A percentile compares a stretch with the other conserved stretches of the same genome.
phyloP scores from a whole-genome alignment of 495 filamentous ascomycete species.

The Poronia punctata region DNA sequence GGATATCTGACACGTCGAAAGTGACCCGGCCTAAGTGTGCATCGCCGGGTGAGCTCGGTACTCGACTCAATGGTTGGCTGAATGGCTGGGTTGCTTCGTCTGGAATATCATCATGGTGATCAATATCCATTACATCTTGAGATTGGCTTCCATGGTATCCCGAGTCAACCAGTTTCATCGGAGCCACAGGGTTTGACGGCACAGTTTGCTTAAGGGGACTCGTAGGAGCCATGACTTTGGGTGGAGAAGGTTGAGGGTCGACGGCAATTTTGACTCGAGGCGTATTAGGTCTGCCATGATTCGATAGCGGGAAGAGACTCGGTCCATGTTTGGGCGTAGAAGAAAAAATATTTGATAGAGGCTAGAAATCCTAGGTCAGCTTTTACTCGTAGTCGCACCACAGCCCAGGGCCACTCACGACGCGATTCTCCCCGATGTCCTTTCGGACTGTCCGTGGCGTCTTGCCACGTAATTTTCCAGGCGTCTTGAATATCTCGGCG shows the following conservation, averaged over 20 bases:
- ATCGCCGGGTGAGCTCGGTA: conserved; percentile 9
- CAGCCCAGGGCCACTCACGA: too few species aligned
- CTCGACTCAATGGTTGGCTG: too few species aligned
- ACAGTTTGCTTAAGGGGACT: conserved; percentile 16
- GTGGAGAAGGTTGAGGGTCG: conserved; percentile 20
- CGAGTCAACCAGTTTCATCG: conserved; percentile 49
- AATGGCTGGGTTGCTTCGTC: conserved; percentile 18
- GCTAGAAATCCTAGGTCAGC: conserved; percentile 46
- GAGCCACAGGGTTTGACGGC: conserved; percentile 11
- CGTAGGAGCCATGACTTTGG: conserved; percentile 4
- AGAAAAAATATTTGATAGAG: conserved; percentile 73
- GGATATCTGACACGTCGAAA: conserved; percentile 7
- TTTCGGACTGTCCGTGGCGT: conserved; percentile 81
- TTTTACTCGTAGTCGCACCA: too few species aligned
- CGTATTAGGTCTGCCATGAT: conserved; percentile 26
- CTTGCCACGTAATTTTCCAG: conserved; percentile 87
- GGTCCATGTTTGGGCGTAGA: conserved; percentile 37
- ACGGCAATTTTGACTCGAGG: conserved; percentile 33
- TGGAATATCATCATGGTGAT: conserved; percentile 7
- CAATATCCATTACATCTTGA: conserved; percentile 31
- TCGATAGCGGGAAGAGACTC: conserved; percentile 38
- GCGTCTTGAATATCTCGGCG: conserved; percentile 91
- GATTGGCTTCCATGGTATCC: conserved; percentile 71
- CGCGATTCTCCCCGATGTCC: conserved; percentile 56
- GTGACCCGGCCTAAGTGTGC: conserved; percentile 9